A percentile compares a stretch with the other conserved stretches of the same genome.
phyloP scores from a whole-genome alignment of 2,329 filamentous ascomycete species.

The Cytospora mali region DNA sequence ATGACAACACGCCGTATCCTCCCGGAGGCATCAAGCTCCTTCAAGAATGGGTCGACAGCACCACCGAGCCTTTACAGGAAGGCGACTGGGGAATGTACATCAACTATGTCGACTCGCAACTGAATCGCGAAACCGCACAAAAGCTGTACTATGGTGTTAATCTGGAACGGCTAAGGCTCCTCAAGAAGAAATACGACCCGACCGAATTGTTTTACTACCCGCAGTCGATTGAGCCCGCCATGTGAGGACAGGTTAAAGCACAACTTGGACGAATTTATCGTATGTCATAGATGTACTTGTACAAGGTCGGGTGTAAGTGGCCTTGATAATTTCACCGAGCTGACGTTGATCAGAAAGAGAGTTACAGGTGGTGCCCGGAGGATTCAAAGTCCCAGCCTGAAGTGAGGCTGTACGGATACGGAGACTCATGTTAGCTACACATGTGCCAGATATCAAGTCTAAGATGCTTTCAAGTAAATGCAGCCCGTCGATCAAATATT shows the following conservation, averaged over 20 bases:
- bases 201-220: slow-evolving; percentile 45
- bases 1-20: slow-evolving; percentile 37
- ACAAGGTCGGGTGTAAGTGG: not conserved
- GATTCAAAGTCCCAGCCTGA: no score
- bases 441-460: no score
- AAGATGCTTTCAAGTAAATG: no score
- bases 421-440: no score
- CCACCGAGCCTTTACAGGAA: slow-evolving; percentile 36
- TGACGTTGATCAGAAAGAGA: not conserved
- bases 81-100: slow-evolving; percentile 44
- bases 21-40: slow-evolving; percentile 39
- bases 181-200: slow-evolving; percentile 44
- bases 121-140: slow-evolving; percentile 40
- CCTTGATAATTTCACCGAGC: not conserved
- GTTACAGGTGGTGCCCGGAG: no score
- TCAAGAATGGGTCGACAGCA: slow-evolving; percentile 39
- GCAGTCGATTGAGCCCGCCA: slow-evolving; percentile 39
- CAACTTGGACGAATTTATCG: not conserved
- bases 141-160: slow-evolving; percentile 42
- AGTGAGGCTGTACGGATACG: no score
- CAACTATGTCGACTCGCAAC: slow-evolving; percentile 44
- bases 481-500: no score
- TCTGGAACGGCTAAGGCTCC: slow-evolving; percentile 37
- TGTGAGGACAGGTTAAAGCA: not conserved
- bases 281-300: not conserved